Conservation (phyloP, 805 yeast genomes). For the Candida loeiensis region DNA sequence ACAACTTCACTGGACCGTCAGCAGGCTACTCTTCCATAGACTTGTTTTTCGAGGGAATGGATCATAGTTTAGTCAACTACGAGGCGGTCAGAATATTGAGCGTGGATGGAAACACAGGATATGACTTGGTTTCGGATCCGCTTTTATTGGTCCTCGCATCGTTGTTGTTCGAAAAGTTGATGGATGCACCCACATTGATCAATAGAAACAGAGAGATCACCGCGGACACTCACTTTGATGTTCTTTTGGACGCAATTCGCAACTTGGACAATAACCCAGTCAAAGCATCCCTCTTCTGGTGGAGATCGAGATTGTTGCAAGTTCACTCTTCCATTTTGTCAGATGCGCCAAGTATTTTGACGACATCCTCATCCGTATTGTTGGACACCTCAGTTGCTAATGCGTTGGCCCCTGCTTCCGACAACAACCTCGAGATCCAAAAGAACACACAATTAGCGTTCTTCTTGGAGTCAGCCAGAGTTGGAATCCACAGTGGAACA, state of each 20-base stretch:
- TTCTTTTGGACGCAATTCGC: slow-evolving; percentile 8
- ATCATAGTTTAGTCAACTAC: slow-evolving; percentile 15
- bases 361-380: slow-evolving; percentile 40
- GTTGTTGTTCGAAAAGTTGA: slow-evolving; percentile 36
- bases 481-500: slow-evolving; percentile 56
- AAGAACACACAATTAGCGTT: slow-evolving; percentile 44
- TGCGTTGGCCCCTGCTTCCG: slow-evolving; percentile 27
- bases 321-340: slow-evolving; percentile 60
- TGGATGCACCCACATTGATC: slow-evolving; percentile 45
- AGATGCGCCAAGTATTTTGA: slow-evolving; percentile 54
- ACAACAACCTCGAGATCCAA: slow-evolving; percentile 26
- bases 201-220: slow-evolving; percentile 20
- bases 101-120: slow-evolving; percentile 68
- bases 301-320: slow-evolving; percentile 69
- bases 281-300: slow-evolving; percentile 59
- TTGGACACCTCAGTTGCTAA: slow-evolving; percentile 32
- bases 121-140: slow-evolving; percentile 46
- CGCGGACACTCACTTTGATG: slow-evolving; percentile 24
- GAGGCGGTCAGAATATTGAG: slow-evolving; percentile 41
- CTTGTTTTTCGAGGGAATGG: slow-evolving; percentile 26
- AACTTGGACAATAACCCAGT: slow-evolving; percentile 24
- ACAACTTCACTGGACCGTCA: slow-evolving; percentile 82
- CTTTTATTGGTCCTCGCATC: slow-evolving; percentile 28
- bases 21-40: slow-evolving; percentile 36
- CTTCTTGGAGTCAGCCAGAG: slow-evolving; percentile 66